Evolutionary conservation across 192 early-diverging fungal genomes (phyloP).

Genomic region (Diversispora epigaea): DNA sequence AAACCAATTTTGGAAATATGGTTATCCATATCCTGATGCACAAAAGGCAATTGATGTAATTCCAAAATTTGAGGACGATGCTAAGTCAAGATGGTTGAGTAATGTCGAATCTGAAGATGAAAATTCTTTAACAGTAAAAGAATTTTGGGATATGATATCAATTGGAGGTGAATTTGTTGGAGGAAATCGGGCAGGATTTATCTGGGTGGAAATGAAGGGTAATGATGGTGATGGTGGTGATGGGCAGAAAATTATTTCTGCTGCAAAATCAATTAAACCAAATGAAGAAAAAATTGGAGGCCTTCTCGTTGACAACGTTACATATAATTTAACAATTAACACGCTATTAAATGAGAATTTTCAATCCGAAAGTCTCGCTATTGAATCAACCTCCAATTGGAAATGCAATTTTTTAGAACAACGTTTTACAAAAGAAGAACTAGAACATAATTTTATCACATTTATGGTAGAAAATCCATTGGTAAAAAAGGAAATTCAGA

Average conservation of each 20-base stretch:
- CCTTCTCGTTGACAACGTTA: background rate
- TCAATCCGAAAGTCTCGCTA: background rate
- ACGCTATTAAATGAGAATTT: conserved; percentile 9
- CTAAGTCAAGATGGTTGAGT: conserved; percentile 48
- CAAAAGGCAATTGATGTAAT: conserved; percentile 43
- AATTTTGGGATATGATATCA: conserved; percentile 66
- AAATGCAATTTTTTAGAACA: background rate
- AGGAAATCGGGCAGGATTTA: conserved; percentile 69
- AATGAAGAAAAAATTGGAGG: conserved; percentile 16
- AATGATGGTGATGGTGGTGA: conserved; percentile 2
- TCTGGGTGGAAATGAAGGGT: conserved; percentile 38
- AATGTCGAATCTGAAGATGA: conserved; percentile 37
- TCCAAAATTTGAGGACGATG: conserved; percentile 56
- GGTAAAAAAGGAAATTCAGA: background rate
- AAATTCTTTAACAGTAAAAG: conserved; percentile 49
- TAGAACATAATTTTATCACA: background rate
- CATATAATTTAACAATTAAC: background rate
- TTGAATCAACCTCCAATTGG: background rate
- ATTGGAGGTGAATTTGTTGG: conserved; percentile 75
- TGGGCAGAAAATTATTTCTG: conserved; percentile 21
- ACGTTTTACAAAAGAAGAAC: background rate
- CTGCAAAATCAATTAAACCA: conserved; percentile 4
- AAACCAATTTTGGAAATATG: conserved; percentile 33
- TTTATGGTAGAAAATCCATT: background rate
- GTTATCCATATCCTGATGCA: conserved; percentile 42